A percentile compares a stretch with the other conserved stretches of the same genome.
Evolutionary conservation across 2,329 filamentous ascomycete species (phyloP).

Genomic region (Cytospora schulzeri): DNA sequence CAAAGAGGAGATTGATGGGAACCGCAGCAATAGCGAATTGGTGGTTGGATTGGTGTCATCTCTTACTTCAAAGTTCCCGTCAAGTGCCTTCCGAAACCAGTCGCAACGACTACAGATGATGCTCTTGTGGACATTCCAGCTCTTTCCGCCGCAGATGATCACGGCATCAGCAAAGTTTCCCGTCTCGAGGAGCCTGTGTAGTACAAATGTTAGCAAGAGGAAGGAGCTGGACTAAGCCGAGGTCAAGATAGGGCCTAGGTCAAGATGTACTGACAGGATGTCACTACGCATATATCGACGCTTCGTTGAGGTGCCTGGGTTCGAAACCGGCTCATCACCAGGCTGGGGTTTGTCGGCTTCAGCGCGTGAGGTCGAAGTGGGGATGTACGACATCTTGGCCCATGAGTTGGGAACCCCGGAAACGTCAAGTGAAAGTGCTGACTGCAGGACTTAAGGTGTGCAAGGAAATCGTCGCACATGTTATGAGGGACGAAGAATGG

Average conservation of each 20-base stretch:
- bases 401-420: too few relatives aligned
- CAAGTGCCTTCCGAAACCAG: slow-evolving; percentile 7
- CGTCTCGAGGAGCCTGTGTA: slow-evolving; percentile 2
- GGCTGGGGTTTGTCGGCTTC: not conserved
- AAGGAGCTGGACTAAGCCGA: too few relatives aligned
- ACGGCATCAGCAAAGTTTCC: slow-evolving; percentile 1
- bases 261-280: not conserved
- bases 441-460: too few relatives aligned
- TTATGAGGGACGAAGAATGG: too few relatives aligned
- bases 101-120: slow-evolving; percentile 3
- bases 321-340: too few relatives aligned
- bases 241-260: not conserved
- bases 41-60: not conserved
- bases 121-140: not conserved
- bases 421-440: too few relatives aligned
- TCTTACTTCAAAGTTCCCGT: not conserved
- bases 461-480: too few relatives aligned
- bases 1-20: not conserved
- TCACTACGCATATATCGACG: not conserved
- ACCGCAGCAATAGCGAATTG: too few relatives aligned
- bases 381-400: not conserved
- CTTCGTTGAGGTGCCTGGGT: not conserved
- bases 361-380: not conserved
- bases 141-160: not conserved
- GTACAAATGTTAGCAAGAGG: too few relatives aligned